Evolutionary conservation across 139 green algal species (phyloP), one percentile per base, ranked within the genome.

Genomic region (Dunaliella primolecta): DNA sequence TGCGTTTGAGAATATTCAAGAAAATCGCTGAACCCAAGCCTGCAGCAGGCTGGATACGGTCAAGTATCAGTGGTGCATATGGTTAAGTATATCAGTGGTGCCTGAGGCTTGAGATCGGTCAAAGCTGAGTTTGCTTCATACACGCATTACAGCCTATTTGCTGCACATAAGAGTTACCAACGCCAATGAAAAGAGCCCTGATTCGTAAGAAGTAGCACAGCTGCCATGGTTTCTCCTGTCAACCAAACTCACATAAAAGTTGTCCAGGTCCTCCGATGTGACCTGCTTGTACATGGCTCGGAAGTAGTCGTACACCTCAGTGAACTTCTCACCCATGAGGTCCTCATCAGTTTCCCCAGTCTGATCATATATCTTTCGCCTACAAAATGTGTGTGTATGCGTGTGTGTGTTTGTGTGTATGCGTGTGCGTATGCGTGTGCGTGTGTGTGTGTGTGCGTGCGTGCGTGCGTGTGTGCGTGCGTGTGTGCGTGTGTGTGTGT

Each of bases 301-400:
- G 89, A 96, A 98, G 86, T 94, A 98, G 23, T 94, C 83, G 15
- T 46, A 96, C 74, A 97, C 85, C 23, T 87, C 75, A 2, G 92
- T 75, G 80, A 96, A 97, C 32, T 93, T 34, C 21, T 94, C 89
- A 7, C 86, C 87, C 1, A 89, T 64, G 30, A 95, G 84, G 29
- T 92, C 90, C 37, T 97, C 90, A 30, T 91, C 86, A 46, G 88
- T 81, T 27, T 56, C 81, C 20, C 96, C 96, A 1, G 96, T 99
- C 37, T 94, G 36, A 85, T 99, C 96, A 85, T 99, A 99, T 25
- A 97, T 25, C 83, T 94, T 94, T 0, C 96, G 91, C 90, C 93
- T 97, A 88, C 34, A 78, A 29, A 15, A n/a, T n/a, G n/a, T n/a
- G 23, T 24, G n/a, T 27, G 36, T 64, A 15, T 64, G 46, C 15